Conservation (phyloP, 2,329 filamentous ascomycete species). For the Cercospora sp. region DNA sequence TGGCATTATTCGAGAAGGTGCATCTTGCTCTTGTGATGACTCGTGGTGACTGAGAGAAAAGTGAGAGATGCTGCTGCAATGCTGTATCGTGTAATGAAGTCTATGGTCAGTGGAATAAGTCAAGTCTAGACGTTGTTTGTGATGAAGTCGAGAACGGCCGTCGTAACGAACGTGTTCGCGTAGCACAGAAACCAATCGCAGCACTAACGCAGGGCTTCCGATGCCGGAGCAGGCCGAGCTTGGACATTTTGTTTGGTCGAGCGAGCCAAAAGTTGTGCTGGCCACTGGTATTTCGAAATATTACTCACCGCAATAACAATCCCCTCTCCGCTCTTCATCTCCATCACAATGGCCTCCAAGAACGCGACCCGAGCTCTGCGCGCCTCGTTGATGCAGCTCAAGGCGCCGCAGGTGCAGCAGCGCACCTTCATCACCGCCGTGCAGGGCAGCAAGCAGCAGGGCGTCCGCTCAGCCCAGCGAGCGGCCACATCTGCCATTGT, state of each 20-base stretch:
- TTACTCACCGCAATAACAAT: slow-evolving; percentile 11
- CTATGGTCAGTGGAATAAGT: not conserved
- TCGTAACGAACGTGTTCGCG: not conserved
- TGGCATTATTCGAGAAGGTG: not conserved
- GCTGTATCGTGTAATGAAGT: not conserved
- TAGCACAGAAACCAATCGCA: not conserved
- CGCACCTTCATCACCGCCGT: slow-evolving; percentile 62
- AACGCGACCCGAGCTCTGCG: slow-evolving; percentile 66
- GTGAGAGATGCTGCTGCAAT: not conserved
- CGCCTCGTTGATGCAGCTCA: slow-evolving; percentile 57
- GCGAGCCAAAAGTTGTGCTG: slow-evolving; percentile 5
- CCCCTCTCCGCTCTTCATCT: slow-evolving; percentile 8
- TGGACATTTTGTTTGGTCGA: not conserved
- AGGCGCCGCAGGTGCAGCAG: slow-evolving; percentile 52
- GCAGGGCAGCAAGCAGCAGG: slow-evolving; percentile 49
- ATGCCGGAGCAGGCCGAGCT: slow-evolving; percentile 1
- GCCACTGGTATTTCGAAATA: slow-evolving; percentile 5
- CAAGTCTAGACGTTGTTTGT: not conserved
- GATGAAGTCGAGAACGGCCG: not conserved
- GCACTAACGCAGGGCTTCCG: not conserved
- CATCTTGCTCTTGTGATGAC: not conserved
- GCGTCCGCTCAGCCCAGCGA: slow-evolving; percentile 47
- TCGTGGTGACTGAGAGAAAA: not conserved
- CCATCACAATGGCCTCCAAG: slow-evolving; percentile 69
- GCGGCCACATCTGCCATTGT: slow-evolving; percentile 50